Evolutionary conservation across 192 early-diverging fungal species (phyloP), one percentile per base, ranked within the genome.

Genomic region (Gryganskiella cystojenkinii): DNA sequence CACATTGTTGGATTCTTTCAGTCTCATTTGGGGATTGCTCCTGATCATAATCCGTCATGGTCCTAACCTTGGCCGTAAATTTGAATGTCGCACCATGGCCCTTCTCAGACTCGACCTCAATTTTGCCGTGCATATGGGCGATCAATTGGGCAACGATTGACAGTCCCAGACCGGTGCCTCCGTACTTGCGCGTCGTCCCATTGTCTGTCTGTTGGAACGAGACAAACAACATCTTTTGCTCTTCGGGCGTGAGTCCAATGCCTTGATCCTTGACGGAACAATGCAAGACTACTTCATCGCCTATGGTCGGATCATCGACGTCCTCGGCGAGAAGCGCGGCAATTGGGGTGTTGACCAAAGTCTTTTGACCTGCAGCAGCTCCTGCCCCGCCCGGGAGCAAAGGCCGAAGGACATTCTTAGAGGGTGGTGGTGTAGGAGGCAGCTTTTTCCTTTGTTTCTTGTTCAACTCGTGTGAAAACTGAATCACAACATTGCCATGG

Each of bases 141-240:
- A 83, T 83, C 28, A 86, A 50, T 34, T 86, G 67, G 10, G 79
- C 71, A 56, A 80, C 81, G 15, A 86, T 86, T 22, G 79, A 80
- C 3, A 86, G 64, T 10, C 84, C 84, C 14, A 86, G 50, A 27
- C 84, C 84, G 9, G 82, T 83, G 14, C 72, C 80, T 35, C 82
- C 82, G 42, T 84, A 78, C 37, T 78, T 78, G 0, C 74, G 59
- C 0, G 74, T 78, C 0, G 74, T 78, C 1, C 74, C 74, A 40
- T 78, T 78, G 25, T 78, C 74, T 0, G 74, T 78, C 15, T 78
- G 74, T 56, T 78, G 74, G 35, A 78, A 78, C 9, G 74, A 78
- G 3, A 78, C 74, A 55, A 78, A 78, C 15, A 78, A 13, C 74
- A 78, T 64, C 49, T 78, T 69, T 53, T 78, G 74, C n/a, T 78